Conservation (phyloP, 352 stramenopile species). For the Phytophthora chlamydospora region DNA sequence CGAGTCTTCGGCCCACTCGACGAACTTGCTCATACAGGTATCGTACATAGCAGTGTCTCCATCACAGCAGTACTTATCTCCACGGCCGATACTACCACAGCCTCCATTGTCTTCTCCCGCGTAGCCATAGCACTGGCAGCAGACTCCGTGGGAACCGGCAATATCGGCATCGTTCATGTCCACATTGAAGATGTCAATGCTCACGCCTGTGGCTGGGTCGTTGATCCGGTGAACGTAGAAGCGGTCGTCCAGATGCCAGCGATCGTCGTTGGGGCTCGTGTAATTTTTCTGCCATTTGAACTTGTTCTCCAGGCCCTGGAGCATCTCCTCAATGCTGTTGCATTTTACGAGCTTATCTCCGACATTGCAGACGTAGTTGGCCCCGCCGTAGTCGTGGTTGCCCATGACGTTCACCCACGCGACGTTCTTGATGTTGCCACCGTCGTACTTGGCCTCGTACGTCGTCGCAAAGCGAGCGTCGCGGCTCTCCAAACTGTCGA, state of each 20-base stretch:
- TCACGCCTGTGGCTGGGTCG: slow-evolving; percentile 33
- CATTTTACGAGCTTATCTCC: slow-evolving; percentile 10
- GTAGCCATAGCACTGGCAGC: slow-evolving; percentile 22
- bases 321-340: slow-evolving; percentile 15
- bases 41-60: slow-evolving; percentile 14
- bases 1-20: slow-evolving; percentile 11
- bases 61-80: slow-evolving; percentile 17
- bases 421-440: slow-evolving; percentile 21
- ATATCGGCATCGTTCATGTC: slow-evolving; percentile 61
- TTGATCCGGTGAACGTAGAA: slow-evolving; percentile 21
- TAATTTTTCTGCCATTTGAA: slow-evolving; percentile 12
- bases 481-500: slow-evolving; percentile 15
- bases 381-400: slow-evolving; percentile 23
- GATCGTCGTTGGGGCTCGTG: slow-evolving; percentile 14
- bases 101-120: slow-evolving; percentile 3
- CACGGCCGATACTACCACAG: slow-evolving; percentile 7
- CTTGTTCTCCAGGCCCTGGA: slow-evolving; percentile 20
- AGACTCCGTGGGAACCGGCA: slow-evolving; percentile 59
- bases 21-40: slow-evolving; percentile 14
- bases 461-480: slow-evolving; percentile 13
- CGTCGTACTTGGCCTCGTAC: slow-evolving; percentile 8
- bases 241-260: slow-evolving; percentile 4
- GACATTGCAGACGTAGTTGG: slow-evolving; percentile 17
- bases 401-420: slow-evolving; percentile 20
- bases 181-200: slow-evolving; percentile 67